Evolutionary conservation across 495 filamentous ascomycete species (phyloP).

Genomic region (Penicillium coffeae): DNA sequence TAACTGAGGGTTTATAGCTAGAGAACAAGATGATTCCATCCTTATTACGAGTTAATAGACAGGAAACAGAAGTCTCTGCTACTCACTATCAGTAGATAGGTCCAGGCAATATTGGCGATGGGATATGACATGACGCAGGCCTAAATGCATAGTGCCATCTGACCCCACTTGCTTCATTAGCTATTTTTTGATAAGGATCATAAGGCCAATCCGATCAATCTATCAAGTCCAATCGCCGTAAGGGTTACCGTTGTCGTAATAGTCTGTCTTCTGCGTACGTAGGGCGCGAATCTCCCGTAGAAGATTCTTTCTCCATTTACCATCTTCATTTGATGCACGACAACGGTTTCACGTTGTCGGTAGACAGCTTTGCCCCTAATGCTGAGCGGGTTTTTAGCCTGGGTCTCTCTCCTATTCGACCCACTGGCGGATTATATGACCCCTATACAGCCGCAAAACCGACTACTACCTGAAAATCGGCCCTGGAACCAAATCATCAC

Average conservation of each 20-base stretch:
- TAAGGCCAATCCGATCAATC: background rate
- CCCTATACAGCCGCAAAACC: conserved; percentile 19
- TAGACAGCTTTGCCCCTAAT: conserved; percentile 3
- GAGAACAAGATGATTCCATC: too few species aligned
- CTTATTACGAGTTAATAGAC: too few species aligned
- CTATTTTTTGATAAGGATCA: too few species aligned
- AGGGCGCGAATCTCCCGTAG: too few species aligned
- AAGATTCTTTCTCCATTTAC: too few species aligned
- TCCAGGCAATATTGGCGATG: too few species aligned
- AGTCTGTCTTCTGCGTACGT: too few species aligned
- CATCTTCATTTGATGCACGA: background rate
- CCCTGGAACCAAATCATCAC: conserved; percentile 28
- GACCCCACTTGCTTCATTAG: too few species aligned
- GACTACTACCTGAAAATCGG: conserved; percentile 12
- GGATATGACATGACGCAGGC: background rate
- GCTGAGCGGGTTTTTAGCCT: conserved; percentile 13
- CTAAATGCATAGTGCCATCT: background rate
- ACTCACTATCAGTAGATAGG: too few species aligned
- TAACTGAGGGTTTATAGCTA: too few species aligned
- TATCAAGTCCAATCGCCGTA: background rate
- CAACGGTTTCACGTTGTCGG: background rate
- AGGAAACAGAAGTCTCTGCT: too few species aligned
- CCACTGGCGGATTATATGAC: conserved; percentile 15
- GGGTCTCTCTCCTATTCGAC: conserved; percentile 17
- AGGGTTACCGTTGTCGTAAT: too few species aligned